A percentile compares a stretch with the other conserved stretches of the same genome.
Conservation (phyloP, 805 yeast species). For the Candida golubevii region DNA sequence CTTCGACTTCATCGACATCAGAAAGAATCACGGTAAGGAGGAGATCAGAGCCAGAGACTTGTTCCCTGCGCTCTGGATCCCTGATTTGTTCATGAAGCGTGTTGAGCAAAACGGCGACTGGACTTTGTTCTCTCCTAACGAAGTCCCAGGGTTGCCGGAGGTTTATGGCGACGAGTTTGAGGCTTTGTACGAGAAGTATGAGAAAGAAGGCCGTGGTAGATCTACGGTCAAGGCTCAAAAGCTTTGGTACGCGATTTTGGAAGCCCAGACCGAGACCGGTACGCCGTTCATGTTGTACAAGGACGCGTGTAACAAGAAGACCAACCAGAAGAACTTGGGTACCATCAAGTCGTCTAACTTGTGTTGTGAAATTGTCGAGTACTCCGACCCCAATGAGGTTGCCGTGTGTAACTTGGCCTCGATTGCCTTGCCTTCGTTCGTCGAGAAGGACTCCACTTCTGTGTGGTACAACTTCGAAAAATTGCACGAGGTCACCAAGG, state of each 20-base stretch:
- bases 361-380: slow-evolving; percentile 62
- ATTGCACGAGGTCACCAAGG: slow-evolving; percentile 52
- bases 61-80: slow-evolving; percentile 61
- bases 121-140: slow-evolving; percentile 58
- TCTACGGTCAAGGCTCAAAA: slow-evolving; percentile 53
- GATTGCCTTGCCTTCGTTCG: slow-evolving; percentile 54
- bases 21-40: slow-evolving; percentile 63
- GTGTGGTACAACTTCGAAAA: slow-evolving; percentile 53
- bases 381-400: slow-evolving; percentile 53
- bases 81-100: slow-evolving; percentile 59
- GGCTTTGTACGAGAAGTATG: slow-evolving; percentile 48
- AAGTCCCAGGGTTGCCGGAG: slow-evolving; percentile 54
- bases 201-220: slow-evolving; percentile 47
- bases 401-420: slow-evolving; percentile 63
- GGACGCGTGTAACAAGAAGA: slow-evolving; percentile 56
- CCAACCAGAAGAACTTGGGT: slow-evolving; percentile 60
- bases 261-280: slow-evolving; percentile 63
- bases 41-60: slow-evolving; percentile 60
- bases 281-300: slow-evolving; percentile 62
- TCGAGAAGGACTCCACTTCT: slow-evolving; percentile 39
- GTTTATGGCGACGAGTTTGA: slow-evolving; percentile 54
- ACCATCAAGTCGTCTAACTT: slow-evolving; percentile 56
- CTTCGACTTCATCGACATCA: slow-evolving; percentile 53
- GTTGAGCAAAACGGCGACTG: slow-evolving; percentile 53
- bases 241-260: slow-evolving; percentile 57